Conservation (phyloP, 768 basidiomycete genomes). For the Russula olivacea region DNA sequence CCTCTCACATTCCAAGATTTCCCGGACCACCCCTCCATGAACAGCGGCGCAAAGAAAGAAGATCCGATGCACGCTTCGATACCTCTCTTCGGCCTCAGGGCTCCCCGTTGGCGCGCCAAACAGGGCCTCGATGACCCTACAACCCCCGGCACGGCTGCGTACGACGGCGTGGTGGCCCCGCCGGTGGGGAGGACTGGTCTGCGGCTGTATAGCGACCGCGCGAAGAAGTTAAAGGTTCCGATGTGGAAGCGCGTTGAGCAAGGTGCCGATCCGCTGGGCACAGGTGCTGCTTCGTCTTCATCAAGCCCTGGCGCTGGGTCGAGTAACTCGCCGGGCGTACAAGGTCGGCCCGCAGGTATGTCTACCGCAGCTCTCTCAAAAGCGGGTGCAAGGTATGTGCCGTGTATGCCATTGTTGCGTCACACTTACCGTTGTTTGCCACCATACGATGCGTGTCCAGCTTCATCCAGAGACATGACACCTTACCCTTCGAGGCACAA, state of each 20-base stretch:
- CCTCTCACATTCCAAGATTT: slow-evolving; percentile 16
- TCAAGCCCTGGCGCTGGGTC: not conserved
- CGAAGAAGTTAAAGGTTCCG: not conserved
- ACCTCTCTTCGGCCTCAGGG: slow-evolving; percentile 7
- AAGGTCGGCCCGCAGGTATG: not conserved
- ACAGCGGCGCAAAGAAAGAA: not conserved
- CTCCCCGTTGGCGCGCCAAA: slow-evolving; percentile 13
- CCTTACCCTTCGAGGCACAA: slow-evolving; percentile 50
- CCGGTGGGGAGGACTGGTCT: not conserved
- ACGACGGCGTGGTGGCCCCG: not conserved
- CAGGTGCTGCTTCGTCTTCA: not conserved
- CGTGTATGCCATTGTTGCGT: not conserved
- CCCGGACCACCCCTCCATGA: not conserved
- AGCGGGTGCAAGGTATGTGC: not conserved
- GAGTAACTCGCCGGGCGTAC: no score
- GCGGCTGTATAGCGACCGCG: not conserved
- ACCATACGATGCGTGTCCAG: no score
- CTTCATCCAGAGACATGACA: slow-evolving; percentile 36
- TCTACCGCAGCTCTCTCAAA: not conserved
- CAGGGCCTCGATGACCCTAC: not conserved
- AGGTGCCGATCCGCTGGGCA: not conserved
- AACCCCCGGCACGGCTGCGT: not conserved
- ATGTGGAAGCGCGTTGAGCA: not conserved
- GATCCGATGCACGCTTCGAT: slow-evolving; percentile 4
- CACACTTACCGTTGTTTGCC: no score